phyloP scores from a whole-genome alignment of 208 protist genomes.

The Trypanosoma platydactyli region DNA sequence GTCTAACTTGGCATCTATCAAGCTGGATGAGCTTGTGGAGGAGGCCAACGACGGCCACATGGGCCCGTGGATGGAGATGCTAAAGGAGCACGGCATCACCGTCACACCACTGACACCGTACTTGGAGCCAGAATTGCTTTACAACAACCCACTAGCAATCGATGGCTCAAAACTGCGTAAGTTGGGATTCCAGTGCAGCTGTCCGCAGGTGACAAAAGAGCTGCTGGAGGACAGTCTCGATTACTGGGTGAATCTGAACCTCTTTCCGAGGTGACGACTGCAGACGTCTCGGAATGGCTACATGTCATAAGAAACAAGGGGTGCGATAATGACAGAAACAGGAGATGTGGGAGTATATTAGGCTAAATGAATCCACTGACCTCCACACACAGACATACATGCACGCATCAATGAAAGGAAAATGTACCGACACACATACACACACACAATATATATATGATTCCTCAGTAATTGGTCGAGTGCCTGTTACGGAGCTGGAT shows the following conservation, averaged over 20 bases:
- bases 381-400: no score
- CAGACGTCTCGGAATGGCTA: background rate
- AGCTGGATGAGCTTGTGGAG: constrained; percentile 43
- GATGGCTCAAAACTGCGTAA: constrained; percentile 65
- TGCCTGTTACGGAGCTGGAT: no score
- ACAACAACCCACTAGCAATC: constrained; percentile 74
- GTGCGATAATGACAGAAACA: no score
- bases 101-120: constrained; percentile 89
- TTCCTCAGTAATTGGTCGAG: no score
- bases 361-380: no score
- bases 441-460: no score
- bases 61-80: constrained; percentile 85
- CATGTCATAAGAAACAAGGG: no score
- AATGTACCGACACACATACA: no score
- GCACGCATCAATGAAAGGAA: no score
- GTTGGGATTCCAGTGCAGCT: constrained; percentile 41
- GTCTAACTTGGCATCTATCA: constrained; percentile 64
- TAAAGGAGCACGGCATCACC: constrained; percentile 56
- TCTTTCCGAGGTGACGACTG: constrained; percentile 30
- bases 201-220: constrained; percentile 36
- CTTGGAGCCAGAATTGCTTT: constrained; percentile 89
- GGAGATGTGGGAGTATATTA: no score
- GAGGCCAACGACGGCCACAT: constrained; percentile 91
- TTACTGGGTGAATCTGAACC: constrained; percentile 33
- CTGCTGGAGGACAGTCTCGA: constrained; percentile 33